phyloP scores from a whole-genome alignment of 768 basidiomycete species.

The Cubamyces lactineus region DNA sequence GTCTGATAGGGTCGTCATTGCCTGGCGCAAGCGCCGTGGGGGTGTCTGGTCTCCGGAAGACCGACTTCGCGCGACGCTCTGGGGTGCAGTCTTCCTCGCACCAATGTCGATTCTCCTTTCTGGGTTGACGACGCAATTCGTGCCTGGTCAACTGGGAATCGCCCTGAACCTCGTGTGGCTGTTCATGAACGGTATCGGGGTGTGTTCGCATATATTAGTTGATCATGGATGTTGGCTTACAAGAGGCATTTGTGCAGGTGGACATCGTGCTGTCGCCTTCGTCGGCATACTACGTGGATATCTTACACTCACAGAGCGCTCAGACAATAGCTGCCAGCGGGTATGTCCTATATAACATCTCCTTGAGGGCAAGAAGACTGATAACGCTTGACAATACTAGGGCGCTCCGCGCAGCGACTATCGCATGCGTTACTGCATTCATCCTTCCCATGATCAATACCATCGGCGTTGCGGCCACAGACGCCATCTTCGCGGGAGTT shows the following conservation, averaged over 20 bases:
- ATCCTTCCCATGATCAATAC: constrained; percentile 58
- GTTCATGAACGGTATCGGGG: constrained; percentile 68
- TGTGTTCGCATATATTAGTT: constrained; percentile 37
- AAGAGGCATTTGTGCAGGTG: constrained; percentile 42
- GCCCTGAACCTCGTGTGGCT: constrained; percentile 54
- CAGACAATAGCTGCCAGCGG: constrained; percentile 60
- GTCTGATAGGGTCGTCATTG: constrained; percentile 56
- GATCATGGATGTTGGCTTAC: neutral
- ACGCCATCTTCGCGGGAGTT: constrained; percentile 49
- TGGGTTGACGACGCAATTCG: constrained; percentile 55
- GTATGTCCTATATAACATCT: constrained; percentile 40
- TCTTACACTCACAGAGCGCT: constrained; percentile 61
- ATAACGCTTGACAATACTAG: constrained; percentile 33
- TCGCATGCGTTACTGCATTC: constrained; percentile 45
- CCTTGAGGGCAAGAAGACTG: neutral
- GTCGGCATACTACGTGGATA: constrained; percentile 60
- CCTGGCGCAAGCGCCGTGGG: constrained; percentile 50
- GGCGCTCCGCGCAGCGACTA: constrained; percentile 48
- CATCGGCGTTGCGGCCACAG: constrained; percentile 54
- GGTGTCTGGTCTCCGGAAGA: constrained; percentile 73
- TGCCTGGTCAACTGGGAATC: constrained; percentile 54
- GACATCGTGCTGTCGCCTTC: constrained; percentile 59
- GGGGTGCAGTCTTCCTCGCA: constrained; percentile 50
- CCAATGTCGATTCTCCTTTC: constrained; percentile 55
- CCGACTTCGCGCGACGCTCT: constrained; percentile 55